These are phyloP conservation scores for Allomyces arbusculus DNA, from an alignment of 192 early-diverging fungal genomes.

Conservation along the genomic window DNA sequence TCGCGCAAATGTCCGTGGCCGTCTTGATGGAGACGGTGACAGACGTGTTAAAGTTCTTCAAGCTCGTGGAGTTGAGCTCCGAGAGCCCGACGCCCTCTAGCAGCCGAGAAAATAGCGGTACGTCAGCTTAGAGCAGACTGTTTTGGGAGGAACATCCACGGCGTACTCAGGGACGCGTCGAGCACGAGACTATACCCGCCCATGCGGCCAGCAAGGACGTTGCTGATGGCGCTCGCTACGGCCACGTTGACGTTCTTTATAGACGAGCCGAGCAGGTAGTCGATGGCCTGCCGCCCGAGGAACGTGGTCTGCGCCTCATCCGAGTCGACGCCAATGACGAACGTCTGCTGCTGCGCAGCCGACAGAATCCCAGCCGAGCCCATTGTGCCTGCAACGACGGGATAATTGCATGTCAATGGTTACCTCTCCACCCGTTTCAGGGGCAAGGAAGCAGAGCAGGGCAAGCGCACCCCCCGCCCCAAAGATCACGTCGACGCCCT, in stretches of 20 bases:
- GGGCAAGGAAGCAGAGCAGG: not conserved
- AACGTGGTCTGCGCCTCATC: conserved; percentile 9
- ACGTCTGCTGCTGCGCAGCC: conserved; percentile 5
- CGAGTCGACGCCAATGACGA: conserved; percentile 14
- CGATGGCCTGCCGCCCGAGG: not conserved
- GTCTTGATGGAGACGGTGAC: not conserved
- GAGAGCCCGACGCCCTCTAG: not conserved
- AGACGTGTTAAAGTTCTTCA: not conserved
- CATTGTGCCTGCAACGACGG: not conserved
- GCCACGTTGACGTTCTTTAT: not conserved
- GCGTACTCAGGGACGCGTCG: not conserved
- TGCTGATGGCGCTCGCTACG: not conserved
- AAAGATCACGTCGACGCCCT: conserved; percentile 11
- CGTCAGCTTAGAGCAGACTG: too few relatives aligned
- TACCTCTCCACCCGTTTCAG: not conserved
- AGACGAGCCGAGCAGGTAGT: not conserved
- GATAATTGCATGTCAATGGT: not conserved
- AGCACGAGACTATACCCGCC: not conserved
- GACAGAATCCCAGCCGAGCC: conserved; percentile 8
- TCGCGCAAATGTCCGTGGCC: not conserved
- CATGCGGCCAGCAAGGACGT: not conserved
- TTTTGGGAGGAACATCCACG: too few relatives aligned
- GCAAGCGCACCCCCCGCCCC: conserved; percentile 7
- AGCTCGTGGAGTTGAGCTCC: not conserved
- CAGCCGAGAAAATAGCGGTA: too few relatives aligned